Percentiles rank a stretch among this genome's conserved stretches.
Evolutionary conservation across 2,329 filamentous ascomycete species (phyloP).

Genomic region (Scleromitrula shiraiana): DNA sequence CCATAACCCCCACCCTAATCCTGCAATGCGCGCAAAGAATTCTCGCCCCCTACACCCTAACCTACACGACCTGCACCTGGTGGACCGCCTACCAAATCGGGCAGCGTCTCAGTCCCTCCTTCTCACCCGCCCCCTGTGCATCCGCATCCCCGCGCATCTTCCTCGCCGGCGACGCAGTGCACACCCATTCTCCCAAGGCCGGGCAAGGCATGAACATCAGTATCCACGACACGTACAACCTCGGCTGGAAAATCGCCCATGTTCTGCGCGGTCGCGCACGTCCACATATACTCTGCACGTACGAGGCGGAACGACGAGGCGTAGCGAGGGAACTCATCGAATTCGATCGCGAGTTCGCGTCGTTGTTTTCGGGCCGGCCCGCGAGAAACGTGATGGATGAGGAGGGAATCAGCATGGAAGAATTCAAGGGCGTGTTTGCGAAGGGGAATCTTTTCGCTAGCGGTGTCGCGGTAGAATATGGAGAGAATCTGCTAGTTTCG

Average conservation of each 20-base stretch:
- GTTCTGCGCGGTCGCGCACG: constrained; percentile 30
- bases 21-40: constrained; percentile 56
- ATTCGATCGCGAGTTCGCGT: constrained; percentile 51
- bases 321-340: constrained; percentile 60
- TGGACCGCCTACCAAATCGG: constrained; percentile 53
- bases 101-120: constrained; percentile 50
- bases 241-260: constrained; percentile 48
- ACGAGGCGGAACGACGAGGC: constrained; percentile 51
- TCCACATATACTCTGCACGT: constrained; percentile 49
- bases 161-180: constrained; percentile 35
- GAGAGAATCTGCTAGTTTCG: constrained; percentile 45
- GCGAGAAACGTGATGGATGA: constrained; percentile 32
- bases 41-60: constrained; percentile 57
- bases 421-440: constrained; percentile 53
- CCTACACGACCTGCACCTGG: constrained; percentile 56
- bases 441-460: constrained; percentile 53
- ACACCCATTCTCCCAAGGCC: constrained; percentile 56
- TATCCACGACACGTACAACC: constrained; percentile 56
- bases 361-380: constrained; percentile 49
- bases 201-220: constrained; percentile 53
- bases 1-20: constrained; percentile 56
- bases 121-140: too few relatives aligned
- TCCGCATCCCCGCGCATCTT: constrained; percentile 42
- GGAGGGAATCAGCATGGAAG: constrained; percentile 52
- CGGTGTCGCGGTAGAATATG: constrained; percentile 52